Percentiles rank a stretch among this genome's conserved stretches.
Conservation (phyloP, 228 moss, liverwort and hornwort genomes). For the Sphagnum fallax region DNA sequence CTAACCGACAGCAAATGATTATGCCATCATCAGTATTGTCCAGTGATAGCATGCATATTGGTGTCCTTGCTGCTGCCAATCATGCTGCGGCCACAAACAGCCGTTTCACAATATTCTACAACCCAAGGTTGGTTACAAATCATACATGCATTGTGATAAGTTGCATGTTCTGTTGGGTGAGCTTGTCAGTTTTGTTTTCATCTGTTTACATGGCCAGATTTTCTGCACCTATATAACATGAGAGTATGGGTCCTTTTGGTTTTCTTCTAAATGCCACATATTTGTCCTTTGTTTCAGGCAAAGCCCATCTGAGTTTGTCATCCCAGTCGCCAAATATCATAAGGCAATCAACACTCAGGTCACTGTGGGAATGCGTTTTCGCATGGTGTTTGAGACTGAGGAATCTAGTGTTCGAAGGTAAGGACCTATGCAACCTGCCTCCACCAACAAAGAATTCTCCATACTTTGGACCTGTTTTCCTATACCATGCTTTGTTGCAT, state of each 20-base stretch:
- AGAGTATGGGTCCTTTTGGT: no score
- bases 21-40: constrained; percentile 93
- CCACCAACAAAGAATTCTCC: no score
- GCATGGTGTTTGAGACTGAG: constrained; percentile 99
- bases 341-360: constrained; percentile 87
- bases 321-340: constrained; percentile 79
- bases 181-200: neutral
- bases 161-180: no score
- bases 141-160: no score
- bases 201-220: no score
- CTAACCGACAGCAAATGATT: constrained; percentile 84
- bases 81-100: constrained; percentile 87
- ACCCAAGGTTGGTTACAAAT: constrained; percentile 54
- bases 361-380: constrained; percentile 94
- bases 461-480: no score
- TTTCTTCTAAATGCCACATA: no score
- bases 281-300: constrained; percentile 41
- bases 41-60: constrained; percentile 98
- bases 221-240: no score
- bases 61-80: constrained; percentile 93
- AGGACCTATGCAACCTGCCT: neutral
- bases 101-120: constrained; percentile 96
- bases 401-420: constrained; percentile 96
- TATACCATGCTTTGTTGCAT: no score
- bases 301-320: constrained; percentile 94